A percentile compares a stretch with the other conserved stretches of the same genome.
Evolutionary conservation across 768 basidiomycete species (phyloP).

Genomic region (Amanita fuliginea): DNA sequence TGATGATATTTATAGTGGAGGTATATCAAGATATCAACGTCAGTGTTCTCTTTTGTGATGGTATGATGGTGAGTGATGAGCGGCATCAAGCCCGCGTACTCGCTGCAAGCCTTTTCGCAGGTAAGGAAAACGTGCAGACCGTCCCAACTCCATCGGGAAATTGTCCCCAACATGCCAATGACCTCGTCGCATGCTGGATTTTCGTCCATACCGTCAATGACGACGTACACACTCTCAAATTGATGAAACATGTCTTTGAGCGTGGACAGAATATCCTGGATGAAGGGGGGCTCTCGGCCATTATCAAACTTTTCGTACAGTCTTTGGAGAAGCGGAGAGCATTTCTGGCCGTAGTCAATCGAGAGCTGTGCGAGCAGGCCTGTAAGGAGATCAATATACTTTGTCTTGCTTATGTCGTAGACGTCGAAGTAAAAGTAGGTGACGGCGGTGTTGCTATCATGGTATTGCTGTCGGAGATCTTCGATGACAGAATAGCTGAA

Average conservation of each 20-base stretch:
- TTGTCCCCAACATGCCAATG: neutral
- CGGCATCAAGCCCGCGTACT: neutral
- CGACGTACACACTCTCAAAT: neutral
- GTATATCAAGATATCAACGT: neutral
- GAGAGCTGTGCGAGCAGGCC: neutral
- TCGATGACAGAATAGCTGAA: neutral
- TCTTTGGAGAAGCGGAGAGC: neutral
- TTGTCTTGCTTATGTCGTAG: neutral
- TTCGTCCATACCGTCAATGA: constrained; percentile 2
- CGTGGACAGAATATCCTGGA: neutral
- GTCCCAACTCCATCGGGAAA: neutral
- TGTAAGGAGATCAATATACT: neutral
- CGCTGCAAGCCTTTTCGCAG: neutral
- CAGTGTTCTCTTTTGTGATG: neutral
- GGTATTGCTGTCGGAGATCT: neutral
- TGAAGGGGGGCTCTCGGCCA: neutral
- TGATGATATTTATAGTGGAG: neutral
- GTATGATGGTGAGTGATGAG: constrained; percentile 2
- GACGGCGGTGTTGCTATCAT: neutral
- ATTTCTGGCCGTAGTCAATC: neutral
- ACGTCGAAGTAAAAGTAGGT: constrained; percentile 3
- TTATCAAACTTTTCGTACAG: neutral
- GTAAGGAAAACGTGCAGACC: neutral
- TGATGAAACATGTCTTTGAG: neutral
- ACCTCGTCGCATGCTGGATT: neutral